These are phyloP conservation scores for Rubia balearica DNA, from an alignment of 305 asterid genomes.

Conservation along the genomic window DNA sequence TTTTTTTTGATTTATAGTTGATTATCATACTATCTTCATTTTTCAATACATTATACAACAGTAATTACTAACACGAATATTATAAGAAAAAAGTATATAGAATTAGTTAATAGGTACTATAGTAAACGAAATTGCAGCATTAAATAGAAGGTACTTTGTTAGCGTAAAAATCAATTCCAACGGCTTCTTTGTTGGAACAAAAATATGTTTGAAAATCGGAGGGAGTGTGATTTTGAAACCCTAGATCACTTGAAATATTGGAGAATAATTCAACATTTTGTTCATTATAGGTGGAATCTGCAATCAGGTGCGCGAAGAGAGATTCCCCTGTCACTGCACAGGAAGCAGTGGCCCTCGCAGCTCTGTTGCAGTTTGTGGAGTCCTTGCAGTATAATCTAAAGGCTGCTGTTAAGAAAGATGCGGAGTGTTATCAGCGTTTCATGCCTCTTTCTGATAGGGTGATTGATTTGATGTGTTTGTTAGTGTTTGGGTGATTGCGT, in stretches of 20 bases:
- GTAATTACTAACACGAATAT: too few relatives aligned
- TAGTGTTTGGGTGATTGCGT: neutral
- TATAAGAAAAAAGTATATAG: too few relatives aligned
- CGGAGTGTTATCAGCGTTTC: slow-evolving; percentile 61
- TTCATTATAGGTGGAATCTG: slow-evolving; percentile 50
- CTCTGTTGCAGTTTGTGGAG: slow-evolving; percentile 56
- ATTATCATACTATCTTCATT: too few relatives aligned
- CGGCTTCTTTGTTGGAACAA: too few relatives aligned
- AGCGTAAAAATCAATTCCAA: neutral
- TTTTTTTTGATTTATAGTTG: too few relatives aligned
- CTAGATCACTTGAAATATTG: neutral
- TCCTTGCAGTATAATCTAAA: slow-evolving; percentile 62
- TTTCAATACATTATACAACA: too few relatives aligned
- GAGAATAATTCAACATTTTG: neutral
- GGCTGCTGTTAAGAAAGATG: slow-evolving; percentile 74
- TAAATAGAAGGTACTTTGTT: too few relatives aligned
- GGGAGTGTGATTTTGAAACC: neutral
- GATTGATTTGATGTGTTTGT: slow-evolving; percentile 25
- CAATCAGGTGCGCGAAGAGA: slow-evolving; percentile 51
- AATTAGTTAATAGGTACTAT: too few relatives aligned
- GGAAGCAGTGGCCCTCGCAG: slow-evolving; percentile 55
- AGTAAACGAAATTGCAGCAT: too few relatives aligned
- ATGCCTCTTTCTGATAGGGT: slow-evolving; percentile 90
- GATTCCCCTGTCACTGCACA: slow-evolving; percentile 58
- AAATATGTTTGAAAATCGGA: too few relatives aligned